Evolutionary conservation across 2,329 filamentous ascomycete genomes (phyloP), one percentile per base, ranked within the genome.

Genomic region (Acrocalymma vagum): DNA sequence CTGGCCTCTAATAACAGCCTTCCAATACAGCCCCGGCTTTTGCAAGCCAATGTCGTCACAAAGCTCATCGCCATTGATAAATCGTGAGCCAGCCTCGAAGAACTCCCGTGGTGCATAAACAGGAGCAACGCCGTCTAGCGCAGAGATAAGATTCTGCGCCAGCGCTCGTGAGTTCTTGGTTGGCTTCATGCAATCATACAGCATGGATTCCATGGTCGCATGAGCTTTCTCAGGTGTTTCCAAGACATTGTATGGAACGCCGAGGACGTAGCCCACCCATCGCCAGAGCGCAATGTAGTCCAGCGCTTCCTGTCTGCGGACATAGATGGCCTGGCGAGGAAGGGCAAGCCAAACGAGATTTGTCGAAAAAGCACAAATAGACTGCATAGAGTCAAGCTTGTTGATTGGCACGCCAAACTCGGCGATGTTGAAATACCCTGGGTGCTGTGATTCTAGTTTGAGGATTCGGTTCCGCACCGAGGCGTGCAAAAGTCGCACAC

Each of bases 221-320:
- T 31, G n/a, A 7, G 29, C 29, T 17, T 18, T 8, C 7, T n/a
- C 6, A 9, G 29, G 6, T 17, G 29, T 31, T n/a, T 9, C 29
- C 10, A 31, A 18, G n/a, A 16, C n/a, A 6, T 17, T 6, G n/a
- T n/a, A 6, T 6, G 29, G 29, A 6, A 16, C 17, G 16, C 29
- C 29, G n/a, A 31, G n/a, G 16, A 31, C 29, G 29, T 31, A 17
- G 6, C n/a, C 29, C 10, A 31, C n/a, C n/a, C 17, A 31, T 10
- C 29, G n/a, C 29, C 29, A 31, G 29, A 31, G 29, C n/a, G 29
- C 29, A 16, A 31, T 31, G 16, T 31, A 31, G 14, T 31, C 29
- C 6, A 14, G 10, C 8, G 17, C 14, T 17, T 31, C 29, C 6
- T 17, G 7, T n/a, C 21, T n/a, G 5, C n/a, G 14, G 6, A 16